phyloP scores from a whole-genome alignment of 768 basidiomycete genomes.

The Glaciozyma martinii region DNA sequence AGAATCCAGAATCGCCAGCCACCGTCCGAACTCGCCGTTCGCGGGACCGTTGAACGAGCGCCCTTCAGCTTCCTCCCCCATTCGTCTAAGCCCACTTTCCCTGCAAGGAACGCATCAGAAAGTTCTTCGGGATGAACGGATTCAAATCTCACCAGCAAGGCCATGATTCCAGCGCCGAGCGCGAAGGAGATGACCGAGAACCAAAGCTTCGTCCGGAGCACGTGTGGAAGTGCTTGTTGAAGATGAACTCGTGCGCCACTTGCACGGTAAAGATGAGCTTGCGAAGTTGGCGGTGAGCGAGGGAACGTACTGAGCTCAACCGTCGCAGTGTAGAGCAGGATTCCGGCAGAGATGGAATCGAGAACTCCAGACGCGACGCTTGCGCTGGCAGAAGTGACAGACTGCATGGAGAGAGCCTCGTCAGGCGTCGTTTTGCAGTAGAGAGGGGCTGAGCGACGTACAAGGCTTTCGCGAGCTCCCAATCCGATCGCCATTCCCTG shows the following conservation, averaged over 20 bases:
- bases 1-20: too few species aligned
- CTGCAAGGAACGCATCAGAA: neutral
- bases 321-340: constrained; percentile 32
- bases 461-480: constrained; percentile 30
- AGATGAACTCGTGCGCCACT: constrained; percentile 33
- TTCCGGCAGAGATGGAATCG: constrained; percentile 33
- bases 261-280: neutral
- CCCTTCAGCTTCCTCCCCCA: too few species aligned
- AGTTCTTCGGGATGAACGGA: neutral
- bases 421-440: neutral
- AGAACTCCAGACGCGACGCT: constrained; percentile 29
- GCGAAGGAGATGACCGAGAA: constrained; percentile 28
- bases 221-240: constrained; percentile 23
- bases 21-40: too few species aligned
- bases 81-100: constrained; percentile 1
- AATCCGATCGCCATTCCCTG: constrained; percentile 24
- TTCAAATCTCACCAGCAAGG: constrained; percentile 7
- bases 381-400: constrained; percentile 21
- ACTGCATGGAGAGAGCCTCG: neutral
- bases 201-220: constrained; percentile 25
- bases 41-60: too few species aligned
- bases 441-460: neutral
- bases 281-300: neutral
- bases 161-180: constrained; percentile 30
- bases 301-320: constrained; percentile 17